Percentiles rank a stretch among this genome's conserved stretches.
These are phyloP conservation scores for Isatis lusitanica DNA, from an alignment of 441 rosid species.

Conservation along the genomic window DNA sequence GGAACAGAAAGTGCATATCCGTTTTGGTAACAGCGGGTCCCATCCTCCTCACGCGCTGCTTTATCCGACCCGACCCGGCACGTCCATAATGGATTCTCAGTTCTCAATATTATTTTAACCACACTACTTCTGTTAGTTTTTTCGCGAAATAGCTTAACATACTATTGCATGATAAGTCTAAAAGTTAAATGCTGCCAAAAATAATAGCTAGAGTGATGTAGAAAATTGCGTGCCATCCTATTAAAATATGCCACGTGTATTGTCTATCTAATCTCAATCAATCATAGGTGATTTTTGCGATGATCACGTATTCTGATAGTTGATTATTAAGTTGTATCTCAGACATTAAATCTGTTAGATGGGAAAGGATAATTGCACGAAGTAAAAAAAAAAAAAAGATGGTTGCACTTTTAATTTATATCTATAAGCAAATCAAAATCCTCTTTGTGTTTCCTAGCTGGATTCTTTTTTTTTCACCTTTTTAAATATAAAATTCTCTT, in stretches of 20 bases:
- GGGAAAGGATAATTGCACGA: neutral
- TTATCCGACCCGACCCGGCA: neutral
- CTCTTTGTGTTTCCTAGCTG: neutral
- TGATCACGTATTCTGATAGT: no score
- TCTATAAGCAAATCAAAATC: neutral
- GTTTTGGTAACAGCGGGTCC: slow-evolving; percentile 22
- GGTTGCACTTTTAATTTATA: neutral
- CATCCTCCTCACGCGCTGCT: slow-evolving; percentile 27
- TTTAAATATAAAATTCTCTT: neutral
- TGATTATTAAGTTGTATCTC: neutral
- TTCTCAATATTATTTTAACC: no score
- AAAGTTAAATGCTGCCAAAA: neutral
- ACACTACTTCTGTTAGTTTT: no score
- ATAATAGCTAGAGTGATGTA: neutral
- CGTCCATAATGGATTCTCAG: no score
- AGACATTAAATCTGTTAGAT: neutral
- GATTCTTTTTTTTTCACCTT: neutral
- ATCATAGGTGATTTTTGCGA: no score
- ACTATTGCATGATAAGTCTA: neutral
- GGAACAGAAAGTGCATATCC: slow-evolving; percentile 33
- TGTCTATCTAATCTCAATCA: no score
- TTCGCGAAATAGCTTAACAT: no score
- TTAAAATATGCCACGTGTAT: neutral
- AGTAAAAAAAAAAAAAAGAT: neutral
- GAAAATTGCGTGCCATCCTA: neutral